These are phyloP conservation scores for Annulohypoxylon stygium DNA, from an alignment of 495 filamentous ascomycete genomes.

Conservation along the genomic window DNA sequence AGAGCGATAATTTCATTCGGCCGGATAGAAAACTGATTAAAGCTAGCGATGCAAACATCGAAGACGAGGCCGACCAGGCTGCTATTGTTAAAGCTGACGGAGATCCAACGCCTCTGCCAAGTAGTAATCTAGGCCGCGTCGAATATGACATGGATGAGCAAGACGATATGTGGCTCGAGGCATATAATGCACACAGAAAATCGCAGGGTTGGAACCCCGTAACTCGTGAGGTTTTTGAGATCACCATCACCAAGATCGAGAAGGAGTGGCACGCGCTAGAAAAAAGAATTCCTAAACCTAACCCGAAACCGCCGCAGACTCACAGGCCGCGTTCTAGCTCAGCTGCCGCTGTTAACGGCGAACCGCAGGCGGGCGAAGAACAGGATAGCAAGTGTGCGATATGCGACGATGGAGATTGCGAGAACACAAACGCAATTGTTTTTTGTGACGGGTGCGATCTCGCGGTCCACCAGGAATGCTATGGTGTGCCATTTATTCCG, in stretches of 20 bases:
- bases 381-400: constrained; percentile 98
- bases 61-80: constrained; percentile 83
- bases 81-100: constrained; percentile 70
- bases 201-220: constrained; percentile 80
- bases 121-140: constrained; percentile 75
- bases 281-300: constrained; percentile 94
- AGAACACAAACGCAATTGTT: constrained; percentile 99
- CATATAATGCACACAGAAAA: constrained; percentile 81
- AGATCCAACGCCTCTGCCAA: constrained; percentile 60
- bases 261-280: constrained; percentile 98
- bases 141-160: constrained; percentile 99
- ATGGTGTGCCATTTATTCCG: constrained; percentile 98
- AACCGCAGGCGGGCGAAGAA: constrained; percentile 88
- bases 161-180: constrained; percentile 94
- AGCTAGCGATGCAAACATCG: constrained; percentile 77
- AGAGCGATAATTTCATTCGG: constrained; percentile 86
- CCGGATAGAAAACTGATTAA: constrained; percentile 84
- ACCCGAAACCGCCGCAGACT: constrained; percentile 93
- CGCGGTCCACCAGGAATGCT: constrained; percentile 98
- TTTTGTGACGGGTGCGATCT: constrained; percentile 99
- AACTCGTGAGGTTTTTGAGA: constrained; percentile 93
- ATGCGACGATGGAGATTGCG: constrained; percentile 97
- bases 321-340: constrained; percentile 92
- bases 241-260: constrained; percentile 98
- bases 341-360: constrained; percentile 91